Conservation (phyloP, 768 basidiomycete species). For the Pleurotus ostreatus region DNA sequence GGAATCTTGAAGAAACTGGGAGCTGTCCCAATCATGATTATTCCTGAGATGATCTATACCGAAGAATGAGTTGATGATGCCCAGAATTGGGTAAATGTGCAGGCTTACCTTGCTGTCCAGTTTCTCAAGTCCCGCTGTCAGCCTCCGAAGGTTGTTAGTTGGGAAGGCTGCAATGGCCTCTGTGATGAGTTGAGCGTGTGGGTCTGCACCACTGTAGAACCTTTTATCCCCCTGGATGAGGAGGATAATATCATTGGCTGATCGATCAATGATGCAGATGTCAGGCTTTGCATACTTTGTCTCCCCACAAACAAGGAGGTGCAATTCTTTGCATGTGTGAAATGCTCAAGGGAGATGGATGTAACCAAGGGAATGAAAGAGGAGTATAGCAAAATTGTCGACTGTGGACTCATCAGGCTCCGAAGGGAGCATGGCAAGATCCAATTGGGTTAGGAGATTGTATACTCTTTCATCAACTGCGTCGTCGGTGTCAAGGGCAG, state of each 20-base stretch:
- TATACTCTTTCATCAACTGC: not conserved
- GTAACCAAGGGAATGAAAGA: constrained; percentile 19
- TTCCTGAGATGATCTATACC: constrained; percentile 12
- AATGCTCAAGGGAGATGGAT: constrained; percentile 4
- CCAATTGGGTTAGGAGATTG: constrained; percentile 17
- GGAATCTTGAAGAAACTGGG: constrained; percentile 22
- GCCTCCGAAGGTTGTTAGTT: constrained; percentile 7
- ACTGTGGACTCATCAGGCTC: constrained; percentile 20
- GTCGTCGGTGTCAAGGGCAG: not conserved
- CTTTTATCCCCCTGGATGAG: constrained; percentile 20
- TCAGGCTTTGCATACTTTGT: constrained; percentile 19
- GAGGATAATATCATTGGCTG: constrained; percentile 11
- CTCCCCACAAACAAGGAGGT: constrained; percentile 24
- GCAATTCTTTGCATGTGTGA: constrained; percentile 19
- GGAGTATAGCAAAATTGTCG: constrained; percentile 22
- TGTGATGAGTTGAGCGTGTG: constrained; percentile 18
- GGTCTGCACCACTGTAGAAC: constrained; percentile 6
- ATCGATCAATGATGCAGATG: constrained; percentile 25
- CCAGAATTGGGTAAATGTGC: no score
- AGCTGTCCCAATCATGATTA: constrained; percentile 20
- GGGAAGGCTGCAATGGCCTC: constrained; percentile 19
- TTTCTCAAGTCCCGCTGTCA: no score
- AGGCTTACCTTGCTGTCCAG: no score
- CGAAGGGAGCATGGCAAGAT: constrained; percentile 19
- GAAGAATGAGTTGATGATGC: no score